Base-by-base conservation (phyloP, 768 basidiomycete species). In the Coprinopsis cinerea region DNA sequence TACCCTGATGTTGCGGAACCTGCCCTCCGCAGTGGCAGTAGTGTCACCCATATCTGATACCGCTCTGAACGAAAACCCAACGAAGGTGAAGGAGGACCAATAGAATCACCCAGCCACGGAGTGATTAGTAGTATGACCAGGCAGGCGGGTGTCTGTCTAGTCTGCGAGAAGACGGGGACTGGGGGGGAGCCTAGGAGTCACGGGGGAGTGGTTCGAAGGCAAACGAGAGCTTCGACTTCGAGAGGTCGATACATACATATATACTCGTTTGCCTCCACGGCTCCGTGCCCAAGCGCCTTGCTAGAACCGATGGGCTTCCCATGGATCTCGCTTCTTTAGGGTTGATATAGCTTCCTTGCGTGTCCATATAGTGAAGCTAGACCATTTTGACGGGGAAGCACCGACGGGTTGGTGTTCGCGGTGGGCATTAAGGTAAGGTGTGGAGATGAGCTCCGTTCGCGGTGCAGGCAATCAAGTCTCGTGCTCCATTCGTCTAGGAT, bases 1-100 rank as follows among this genome's bases (percentile, higher is more conserved):
- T 2, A 84, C 83, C 6, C 83, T 76, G 47, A 78, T 76, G 58
- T 85, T 85, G 67, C 64, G 53, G 53, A 56, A 56, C 9, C 51
- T 17, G 14, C 49, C 49, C 14, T 10, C 28, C 25, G 41, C 37
- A 17, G 9, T 39, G 9, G 6, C 22, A 26, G 41, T 23, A 17
- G 4, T 25, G 9, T 25, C 22, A 17, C 25, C 41, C 41, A 43
- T 43, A 17, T 24, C 23, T 24, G 41, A 43, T 24, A 22, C 20
- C 5, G 24, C 18, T 43, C 9, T 4, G 23, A 11, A 11, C n/a
- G n/a, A n/a, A n/a, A n/a, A n/a, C n/a, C 9, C 4, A 23, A 26
- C 10, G 11, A 10, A 43, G 6, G 22, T 18, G 23, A 43, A 25
- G 41, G 13, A 25, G 25, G 36, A 10, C 17, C 17, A n/a, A n/a